These are phyloP conservation scores for Corchorus olitorius DNA, from an alignment of 345 rosid genomes.

Conservation along the genomic window DNA sequence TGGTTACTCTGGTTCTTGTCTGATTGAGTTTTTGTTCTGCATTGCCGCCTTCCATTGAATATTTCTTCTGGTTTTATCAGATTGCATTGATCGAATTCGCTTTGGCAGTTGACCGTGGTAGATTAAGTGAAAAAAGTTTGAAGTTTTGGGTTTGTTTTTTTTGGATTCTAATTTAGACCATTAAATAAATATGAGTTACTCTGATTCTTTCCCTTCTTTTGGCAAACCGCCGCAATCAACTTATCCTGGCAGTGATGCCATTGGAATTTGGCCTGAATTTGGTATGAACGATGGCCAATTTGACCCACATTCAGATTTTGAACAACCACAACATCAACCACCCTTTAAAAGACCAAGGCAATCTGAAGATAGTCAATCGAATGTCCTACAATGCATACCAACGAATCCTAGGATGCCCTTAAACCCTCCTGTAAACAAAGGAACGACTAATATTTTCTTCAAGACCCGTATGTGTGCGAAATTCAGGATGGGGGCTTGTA, in stretches of 20 bases:
- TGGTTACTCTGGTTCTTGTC: background rate
- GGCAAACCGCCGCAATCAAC: conserved; percentile 34
- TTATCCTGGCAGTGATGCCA: conserved; percentile 48
- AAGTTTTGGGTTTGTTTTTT: background rate
- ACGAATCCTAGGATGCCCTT: conserved; percentile 32
- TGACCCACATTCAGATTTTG: conserved; percentile 46
- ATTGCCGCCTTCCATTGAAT: background rate
- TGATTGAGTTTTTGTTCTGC: background rate
- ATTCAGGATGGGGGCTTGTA: conserved; percentile 63
- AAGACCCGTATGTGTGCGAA: conserved; percentile 89
- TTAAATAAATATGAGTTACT: conserved; percentile 47
- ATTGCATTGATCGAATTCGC: conserved; percentile 9
- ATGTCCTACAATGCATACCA: conserved; percentile 23
- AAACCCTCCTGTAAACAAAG: conserved; percentile 61
- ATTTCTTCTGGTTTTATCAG: background rate
- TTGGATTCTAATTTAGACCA: conserved; percentile 1
- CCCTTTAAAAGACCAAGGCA: conserved; percentile 67
- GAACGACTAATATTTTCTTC: conserved; percentile 74
- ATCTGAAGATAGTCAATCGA: conserved; percentile 52
- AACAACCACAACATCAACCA: conserved; percentile 36
- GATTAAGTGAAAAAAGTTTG: background rate
- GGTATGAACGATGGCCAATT: conserved; percentile 44
- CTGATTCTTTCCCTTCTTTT: conserved; percentile 50
- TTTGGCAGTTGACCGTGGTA: background rate
- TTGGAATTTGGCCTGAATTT: conserved; percentile 64